Conservation (phyloP, 2,329 filamentous ascomycete genomes). For the Aureobasidium vineae region DNA sequence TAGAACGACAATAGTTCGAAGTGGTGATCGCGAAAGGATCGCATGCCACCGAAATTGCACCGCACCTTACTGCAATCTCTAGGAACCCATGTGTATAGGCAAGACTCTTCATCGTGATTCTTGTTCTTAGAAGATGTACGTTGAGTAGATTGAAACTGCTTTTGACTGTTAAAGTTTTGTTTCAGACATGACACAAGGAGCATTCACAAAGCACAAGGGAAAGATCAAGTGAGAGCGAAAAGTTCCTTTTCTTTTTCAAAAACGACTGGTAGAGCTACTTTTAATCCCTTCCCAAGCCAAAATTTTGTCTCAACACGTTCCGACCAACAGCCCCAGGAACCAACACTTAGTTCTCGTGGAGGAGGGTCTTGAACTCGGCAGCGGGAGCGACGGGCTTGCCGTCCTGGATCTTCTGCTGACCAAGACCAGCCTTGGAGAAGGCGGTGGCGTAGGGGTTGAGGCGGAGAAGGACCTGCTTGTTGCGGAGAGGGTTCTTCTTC, state of each 20-base stretch:
- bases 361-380: slow-evolving; percentile 51
- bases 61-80: no score
- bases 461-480: slow-evolving; percentile 98
- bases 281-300: slow-evolving; percentile 20
- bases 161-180: no score
- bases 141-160: no score
- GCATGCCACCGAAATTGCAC: no score
- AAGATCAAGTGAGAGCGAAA: not conserved
- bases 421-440: slow-evolving; percentile 83
- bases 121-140: no score
- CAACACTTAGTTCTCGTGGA: slow-evolving; percentile 49
- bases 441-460: slow-evolving; percentile 97
- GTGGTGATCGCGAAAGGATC: no score
- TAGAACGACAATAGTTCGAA: no score
- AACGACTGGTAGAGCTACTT: slow-evolving; percentile 22
- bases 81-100: no score
- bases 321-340: slow-evolving; percentile 15
- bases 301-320: slow-evolving; percentile 7
- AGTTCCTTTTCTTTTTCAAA: slow-evolving; percentile 19
- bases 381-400: slow-evolving; percentile 60
- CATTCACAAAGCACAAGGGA: not conserved
- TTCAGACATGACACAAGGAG: no score
- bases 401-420: slow-evolving; percentile 63
- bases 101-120: no score
- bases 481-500: slow-evolving; percentile 99